Conservation (phyloP, 139 green algal genomes). For the Raphidocelis subcapitata region DNA sequence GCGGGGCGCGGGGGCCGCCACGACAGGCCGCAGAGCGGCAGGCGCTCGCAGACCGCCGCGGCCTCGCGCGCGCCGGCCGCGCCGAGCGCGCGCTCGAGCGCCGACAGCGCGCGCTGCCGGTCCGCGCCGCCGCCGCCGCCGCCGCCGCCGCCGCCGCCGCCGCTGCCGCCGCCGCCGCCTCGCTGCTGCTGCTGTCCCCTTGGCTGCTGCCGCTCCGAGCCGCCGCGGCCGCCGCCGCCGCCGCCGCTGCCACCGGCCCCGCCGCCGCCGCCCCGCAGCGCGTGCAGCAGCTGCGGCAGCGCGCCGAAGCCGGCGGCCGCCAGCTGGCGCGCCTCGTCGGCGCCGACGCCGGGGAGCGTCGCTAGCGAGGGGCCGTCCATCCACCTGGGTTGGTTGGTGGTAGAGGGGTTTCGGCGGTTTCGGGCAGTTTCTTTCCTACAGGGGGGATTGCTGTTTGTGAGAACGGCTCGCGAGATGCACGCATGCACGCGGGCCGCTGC, state of each 20-base stretch:
- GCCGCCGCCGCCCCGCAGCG: slow-evolving; percentile 18
- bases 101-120: slow-evolving; percentile 44
- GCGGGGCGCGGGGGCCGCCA: not conserved
- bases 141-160: not conserved
- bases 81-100: slow-evolving; percentile 22
- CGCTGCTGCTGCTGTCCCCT: not conserved
- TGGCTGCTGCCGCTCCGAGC: not conserved
- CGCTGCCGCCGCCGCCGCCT: not conserved
- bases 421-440: too few relatives aligned
- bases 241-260: not conserved
- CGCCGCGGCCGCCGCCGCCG: not conserved
- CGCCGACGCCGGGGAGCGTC: slow-evolving; percentile 71
- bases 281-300: slow-evolving; percentile 57
- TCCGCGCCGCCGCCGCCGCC: slow-evolving; percentile 4
- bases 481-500: too few relatives aligned
- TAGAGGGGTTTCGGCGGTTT: too few relatives aligned
- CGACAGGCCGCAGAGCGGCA: slow-evolving; percentile 46
- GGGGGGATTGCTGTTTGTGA: too few relatives aligned
- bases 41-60: slow-evolving; percentile 37
- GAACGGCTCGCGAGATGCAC: too few relatives aligned
- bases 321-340: slow-evolving; percentile 29
- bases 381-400: slow-evolving; percentile 74
- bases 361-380: slow-evolving; percentile 69
- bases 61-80: slow-evolving; percentile 20
- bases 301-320: slow-evolving; percentile 24